Evolutionary conservation across 768 basidiomycete species (phyloP), one percentile per base, ranked within the genome.

Genomic region (Bullera alba): DNA sequence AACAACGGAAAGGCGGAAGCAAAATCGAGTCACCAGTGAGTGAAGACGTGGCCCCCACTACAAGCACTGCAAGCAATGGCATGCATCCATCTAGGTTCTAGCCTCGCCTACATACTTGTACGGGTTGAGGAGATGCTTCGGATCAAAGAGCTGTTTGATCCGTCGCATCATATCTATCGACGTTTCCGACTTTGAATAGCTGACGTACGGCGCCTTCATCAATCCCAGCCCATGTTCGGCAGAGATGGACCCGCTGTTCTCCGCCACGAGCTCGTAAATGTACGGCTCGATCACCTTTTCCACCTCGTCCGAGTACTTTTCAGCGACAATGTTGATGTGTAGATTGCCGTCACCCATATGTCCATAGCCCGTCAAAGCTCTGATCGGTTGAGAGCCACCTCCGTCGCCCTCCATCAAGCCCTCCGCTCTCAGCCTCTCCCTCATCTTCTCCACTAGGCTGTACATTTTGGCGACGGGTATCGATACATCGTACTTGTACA

Each of bases 311-410:
- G 84, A 80, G 70, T 89, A 99, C 21, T 81, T 77, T 32, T 83
- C 79, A 0, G 92, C 91, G n/a, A 88, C 80, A 36, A 90, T 79
- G 69, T 99, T 99, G 67, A 99, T 73, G 67, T 99, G 95, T 44
- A 99, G 72, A 67, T 99, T 97, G 16, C 90, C 90, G 74, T 99
- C 93, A 22, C 93, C 93, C 46, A 97, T 83, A 71, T 99, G 93
- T 12, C 93, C 93, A 62, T 88, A 99, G 10, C 93, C 95, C 51
- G 92, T 74, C 14, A 92, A 86, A 64, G 84, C 80, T 68, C 84
- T 85, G 35, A 97, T 86, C 42, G 63, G 63, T 6, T 69, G 71
- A n/a, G 8, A 8, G 32, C 10, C 10, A 10, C 46, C 43, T 6
- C 63, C 63, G 41, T 88, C 75, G 8, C 87, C 77, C 3, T 83